Percentiles rank a stretch among this genome's conserved stretches.
Evolutionary conservation across 73 alveolate genomes (phyloP).

Genomic region (Urostyla sp.): DNA sequence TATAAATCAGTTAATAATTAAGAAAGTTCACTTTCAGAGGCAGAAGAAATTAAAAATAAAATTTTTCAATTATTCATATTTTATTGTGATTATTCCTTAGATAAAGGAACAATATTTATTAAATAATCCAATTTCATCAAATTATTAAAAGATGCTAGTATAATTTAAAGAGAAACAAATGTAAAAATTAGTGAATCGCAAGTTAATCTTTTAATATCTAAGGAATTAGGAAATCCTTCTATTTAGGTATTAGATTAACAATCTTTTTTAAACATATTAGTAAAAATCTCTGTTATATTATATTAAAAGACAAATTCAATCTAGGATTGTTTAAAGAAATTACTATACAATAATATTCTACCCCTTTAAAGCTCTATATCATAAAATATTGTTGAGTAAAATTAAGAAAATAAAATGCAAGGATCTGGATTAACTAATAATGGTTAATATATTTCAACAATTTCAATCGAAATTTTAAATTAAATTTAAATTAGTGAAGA

Average conservation of each 20-base stretch:
- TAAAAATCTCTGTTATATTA: neutral
- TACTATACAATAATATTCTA: neutral
- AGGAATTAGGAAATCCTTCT: constrained; percentile 13
- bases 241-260: neutral
- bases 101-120: neutral
- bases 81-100: constrained; percentile 31
- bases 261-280: constrained; percentile 9
- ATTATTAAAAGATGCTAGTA: constrained; percentile 7
- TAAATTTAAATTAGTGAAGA: neutral
- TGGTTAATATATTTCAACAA: constrained; percentile 20
- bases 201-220: neutral
- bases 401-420: neutral
- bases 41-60: too few relatives aligned
- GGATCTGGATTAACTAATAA: neutral
- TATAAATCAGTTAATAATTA: too few relatives aligned
- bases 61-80: constrained; percentile 8
- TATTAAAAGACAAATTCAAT: neutral
- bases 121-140: constrained; percentile 8
- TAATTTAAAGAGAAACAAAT: neutral
- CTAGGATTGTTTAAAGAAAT: neutral
- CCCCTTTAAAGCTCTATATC: neutral
- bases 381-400: neutral
- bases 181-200: constrained; percentile 15
- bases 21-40: too few relatives aligned
- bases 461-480: neutral